Conservation (phyloP, 495 filamentous ascomycete genomes). For the Trichoderma asperelloides region DNA sequence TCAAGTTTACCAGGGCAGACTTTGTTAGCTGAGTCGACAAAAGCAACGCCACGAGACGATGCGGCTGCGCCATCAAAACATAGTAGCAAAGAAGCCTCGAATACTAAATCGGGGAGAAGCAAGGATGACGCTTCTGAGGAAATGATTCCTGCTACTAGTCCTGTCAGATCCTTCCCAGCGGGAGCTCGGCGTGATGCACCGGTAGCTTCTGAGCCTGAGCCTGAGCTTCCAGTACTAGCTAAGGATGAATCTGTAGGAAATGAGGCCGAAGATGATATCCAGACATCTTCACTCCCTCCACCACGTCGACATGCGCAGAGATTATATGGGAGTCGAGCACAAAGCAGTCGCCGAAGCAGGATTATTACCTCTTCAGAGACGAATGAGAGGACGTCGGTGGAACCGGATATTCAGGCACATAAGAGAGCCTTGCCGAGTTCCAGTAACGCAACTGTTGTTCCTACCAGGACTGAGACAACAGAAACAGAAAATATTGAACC, state of each 20-base stretch:
- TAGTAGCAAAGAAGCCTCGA: not conserved
- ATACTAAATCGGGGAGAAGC: not conserved
- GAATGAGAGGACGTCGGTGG: not conserved
- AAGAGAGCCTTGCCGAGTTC: not conserved
- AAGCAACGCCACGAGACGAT: not conserved
- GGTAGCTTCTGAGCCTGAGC: slow-evolving; percentile 1
- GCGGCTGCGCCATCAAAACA: not conserved
- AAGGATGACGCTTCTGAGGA: not conserved
- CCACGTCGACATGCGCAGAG: not conserved
- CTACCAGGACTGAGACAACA: not conserved
- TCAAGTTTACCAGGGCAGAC: not conserved
- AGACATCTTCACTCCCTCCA: not conserved
- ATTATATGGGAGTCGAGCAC: not conserved
- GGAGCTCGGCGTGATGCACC: not conserved
- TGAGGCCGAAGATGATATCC: not conserved
- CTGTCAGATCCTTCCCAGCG: not conserved
- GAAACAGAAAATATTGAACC: not conserved
- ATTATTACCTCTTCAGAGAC: not conserved
- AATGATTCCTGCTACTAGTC: slow-evolving; percentile 6
- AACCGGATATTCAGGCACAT: not conserved
- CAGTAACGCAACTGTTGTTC: not conserved
- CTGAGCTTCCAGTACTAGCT: not conserved
- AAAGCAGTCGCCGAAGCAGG: not conserved
- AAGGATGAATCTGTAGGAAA: not conserved
- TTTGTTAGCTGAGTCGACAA: not conserved